Evolutionary conservation across 495 filamentous ascomycete genomes (phyloP).

Genomic region (Evernia prunastri): DNA sequence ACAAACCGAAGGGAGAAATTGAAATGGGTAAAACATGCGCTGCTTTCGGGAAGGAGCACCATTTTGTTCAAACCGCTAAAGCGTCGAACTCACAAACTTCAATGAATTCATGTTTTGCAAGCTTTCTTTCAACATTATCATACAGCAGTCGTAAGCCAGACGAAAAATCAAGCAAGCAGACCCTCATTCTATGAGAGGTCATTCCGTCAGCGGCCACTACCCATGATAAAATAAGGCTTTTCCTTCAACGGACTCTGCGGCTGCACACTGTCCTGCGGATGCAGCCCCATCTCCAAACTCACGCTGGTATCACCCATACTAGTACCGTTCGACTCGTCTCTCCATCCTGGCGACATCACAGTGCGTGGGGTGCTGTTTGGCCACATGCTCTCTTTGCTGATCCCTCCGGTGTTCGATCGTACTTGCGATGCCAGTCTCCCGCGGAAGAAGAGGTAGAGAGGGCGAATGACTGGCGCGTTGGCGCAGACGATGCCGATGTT

Average conservation of each 20-base stretch:
- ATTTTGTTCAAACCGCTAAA: background rate
- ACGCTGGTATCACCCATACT: conserved; percentile 7
- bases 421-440: conserved; percentile 15
- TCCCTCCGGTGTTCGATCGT: background rate
- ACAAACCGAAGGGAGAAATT: too few relatives aligned
- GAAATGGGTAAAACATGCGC: background rate
- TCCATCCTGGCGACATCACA: background rate
- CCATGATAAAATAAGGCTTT: conserved; percentile 2
- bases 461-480: conserved; percentile 24
- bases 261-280: background rate
- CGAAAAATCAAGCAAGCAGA: background rate
- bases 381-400: conserved; percentile 14
- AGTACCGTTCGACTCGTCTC: background rate
- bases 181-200: background rate
- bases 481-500: conserved; percentile 28
- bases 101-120: too few relatives aligned
- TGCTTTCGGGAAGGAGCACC: background rate
- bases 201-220: background rate
- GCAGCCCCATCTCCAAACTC: conserved; percentile 22
- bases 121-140: background rate
- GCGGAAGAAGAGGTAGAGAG: conserved; percentile 21
- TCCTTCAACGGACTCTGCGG: conserved; percentile 6
- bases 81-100: background rate
- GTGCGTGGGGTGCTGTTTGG: background rate
- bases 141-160: background rate